A percentile compares a stretch with the other conserved stretches of the same genome.
Evolutionary conservation across 2,329 filamentous ascomycete species (phyloP).

Genomic region (Ascochyta fabae): DNA sequence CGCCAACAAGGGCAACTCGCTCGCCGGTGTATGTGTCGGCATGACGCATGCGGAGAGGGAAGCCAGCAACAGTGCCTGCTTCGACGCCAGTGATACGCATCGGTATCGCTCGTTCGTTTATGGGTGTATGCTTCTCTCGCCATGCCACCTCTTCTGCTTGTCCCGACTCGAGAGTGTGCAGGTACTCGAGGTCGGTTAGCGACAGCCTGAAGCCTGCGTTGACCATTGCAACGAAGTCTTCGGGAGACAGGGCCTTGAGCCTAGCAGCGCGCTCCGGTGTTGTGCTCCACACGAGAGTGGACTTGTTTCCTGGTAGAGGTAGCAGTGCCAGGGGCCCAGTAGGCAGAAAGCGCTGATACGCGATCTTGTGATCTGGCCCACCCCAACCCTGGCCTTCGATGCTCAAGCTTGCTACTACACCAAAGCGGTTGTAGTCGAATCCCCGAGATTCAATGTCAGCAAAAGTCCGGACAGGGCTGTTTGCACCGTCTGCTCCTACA

Average conservation of each 20-base stretch:
- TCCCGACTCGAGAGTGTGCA: slow-evolving; percentile 67
- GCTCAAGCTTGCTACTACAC: slow-evolving; percentile 86
- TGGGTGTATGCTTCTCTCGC: slow-evolving; percentile 74
- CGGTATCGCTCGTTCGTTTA: slow-evolving; percentile 61
- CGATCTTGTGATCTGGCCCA: slow-evolving; percentile 65
- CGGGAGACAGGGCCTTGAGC: slow-evolving; percentile 74
- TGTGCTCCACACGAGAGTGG: slow-evolving; percentile 94
- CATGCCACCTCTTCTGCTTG: slow-evolving; percentile 80
- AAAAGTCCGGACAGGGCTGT: slow-evolving; percentile 89
- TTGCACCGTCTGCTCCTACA: slow-evolving; percentile 92
- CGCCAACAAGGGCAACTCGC: slow-evolving; percentile 88
- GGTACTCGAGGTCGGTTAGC: slow-evolving; percentile 79
- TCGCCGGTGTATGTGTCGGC: slow-evolving; percentile 93
- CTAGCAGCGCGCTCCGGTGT: slow-evolving; percentile 78
- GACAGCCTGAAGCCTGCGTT: slow-evolving; percentile 90
- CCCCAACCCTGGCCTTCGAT: slow-evolving; percentile 62
- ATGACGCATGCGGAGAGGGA: slow-evolving; percentile 89
- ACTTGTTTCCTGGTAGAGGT: slow-evolving; percentile 80
- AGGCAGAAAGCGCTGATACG: slow-evolving; percentile 94
- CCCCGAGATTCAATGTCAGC: slow-evolving; percentile 84
- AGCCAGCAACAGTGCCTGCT: slow-evolving; percentile 80
- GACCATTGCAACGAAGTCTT: slow-evolving; percentile 83
- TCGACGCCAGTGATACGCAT: slow-evolving; percentile 74
- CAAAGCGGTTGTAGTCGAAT: slow-evolving; percentile 92
- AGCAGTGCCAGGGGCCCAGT: slow-evolving; percentile 91